These are phyloP conservation scores for Geopyxis carbonaria DNA, from an alignment of 495 filamentous ascomycete species.

Conservation along the genomic window DNA sequence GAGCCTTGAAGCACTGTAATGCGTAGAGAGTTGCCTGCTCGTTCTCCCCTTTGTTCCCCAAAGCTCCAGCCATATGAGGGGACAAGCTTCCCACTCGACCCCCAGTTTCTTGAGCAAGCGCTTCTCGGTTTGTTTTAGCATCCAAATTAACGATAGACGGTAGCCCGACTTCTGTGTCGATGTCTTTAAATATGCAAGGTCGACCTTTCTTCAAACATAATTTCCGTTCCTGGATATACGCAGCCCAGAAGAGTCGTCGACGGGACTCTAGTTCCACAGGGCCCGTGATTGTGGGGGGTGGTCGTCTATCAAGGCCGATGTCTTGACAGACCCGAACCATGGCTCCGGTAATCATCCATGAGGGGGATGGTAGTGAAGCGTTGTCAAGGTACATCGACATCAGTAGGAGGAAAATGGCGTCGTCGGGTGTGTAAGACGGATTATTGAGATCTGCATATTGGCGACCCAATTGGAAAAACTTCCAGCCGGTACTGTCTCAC, in stretches of 20 bases:
- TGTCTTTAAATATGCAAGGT: slow-evolving; percentile 17
- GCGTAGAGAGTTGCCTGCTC: too few relatives aligned
- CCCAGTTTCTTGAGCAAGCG: too few relatives aligned
- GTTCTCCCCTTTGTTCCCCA: too few relatives aligned
- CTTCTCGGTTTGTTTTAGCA: too few relatives aligned
- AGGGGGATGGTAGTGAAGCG: slow-evolving; percentile 23
- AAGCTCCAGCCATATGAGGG: too few relatives aligned
- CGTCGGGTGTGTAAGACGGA: slow-evolving; percentile 21
- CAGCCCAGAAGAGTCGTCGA: slow-evolving; percentile 23
- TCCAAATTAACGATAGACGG: too few relatives aligned
- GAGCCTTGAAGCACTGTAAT: too few relatives aligned
- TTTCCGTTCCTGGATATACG: slow-evolving; percentile 24
- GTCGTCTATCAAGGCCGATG: slow-evolving; percentile 17
- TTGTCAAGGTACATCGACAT: slow-evolving; percentile 24
- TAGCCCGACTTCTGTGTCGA: slow-evolving; percentile 20
- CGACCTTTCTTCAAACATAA: slow-evolving; percentile 19
- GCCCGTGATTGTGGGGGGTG: slow-evolving; percentile 13
- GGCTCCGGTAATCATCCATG: slow-evolving; percentile 23
- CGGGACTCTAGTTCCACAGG: slow-evolving; percentile 17
- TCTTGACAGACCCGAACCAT: slow-evolving; percentile 24
- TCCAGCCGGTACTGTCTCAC: slow-evolving; percentile 21
- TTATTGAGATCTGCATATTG: slow-evolving; percentile 23
- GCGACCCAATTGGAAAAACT: slow-evolving; percentile 21
- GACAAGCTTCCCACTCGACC: too few relatives aligned
- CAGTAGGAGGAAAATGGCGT: slow-evolving; percentile 22